Evolutionary conservation across 805 yeast species (phyloP).

Genomic region (Osmozyma mogii): DNA sequence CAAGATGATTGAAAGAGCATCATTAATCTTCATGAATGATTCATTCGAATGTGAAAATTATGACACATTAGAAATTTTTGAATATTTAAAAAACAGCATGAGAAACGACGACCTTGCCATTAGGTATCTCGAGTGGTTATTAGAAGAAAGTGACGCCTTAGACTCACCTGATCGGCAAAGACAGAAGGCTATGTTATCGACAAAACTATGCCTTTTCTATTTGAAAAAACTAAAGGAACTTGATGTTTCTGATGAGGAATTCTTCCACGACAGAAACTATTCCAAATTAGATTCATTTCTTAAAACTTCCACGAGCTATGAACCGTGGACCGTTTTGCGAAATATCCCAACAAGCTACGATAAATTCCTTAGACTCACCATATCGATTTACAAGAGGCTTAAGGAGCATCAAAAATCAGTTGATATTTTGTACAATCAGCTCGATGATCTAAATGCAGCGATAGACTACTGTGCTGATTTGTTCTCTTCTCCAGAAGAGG

Average conservation of each 20-base stretch:
- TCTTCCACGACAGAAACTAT: conserved; percentile 14
- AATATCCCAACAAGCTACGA: conserved; percentile 26
- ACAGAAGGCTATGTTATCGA: conserved; percentile 22
- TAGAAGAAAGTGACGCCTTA: conserved; percentile 27
- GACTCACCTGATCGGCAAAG: conserved; percentile 11
- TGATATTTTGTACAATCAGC: conserved; percentile 48
- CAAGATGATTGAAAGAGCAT: conserved; percentile 4
- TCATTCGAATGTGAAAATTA: conserved; percentile 52
- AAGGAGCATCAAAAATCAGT: conserved; percentile 59
- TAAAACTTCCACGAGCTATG: conserved; percentile 22
- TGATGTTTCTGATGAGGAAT: conserved; percentile 5
- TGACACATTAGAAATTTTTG: conserved; percentile 45
- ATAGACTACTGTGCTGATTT: conserved; percentile 51
- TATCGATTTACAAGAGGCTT: conserved; percentile 50
- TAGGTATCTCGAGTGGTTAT: conserved; percentile 40
- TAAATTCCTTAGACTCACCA: conserved; percentile 37
- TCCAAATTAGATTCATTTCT: conserved; percentile 27
- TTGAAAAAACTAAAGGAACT: conserved; percentile 16
- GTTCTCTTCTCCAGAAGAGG: conserved; percentile 20
- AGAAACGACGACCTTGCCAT: conserved; percentile 18
- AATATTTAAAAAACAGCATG: conserved; percentile 32
- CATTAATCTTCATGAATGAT: conserved; percentile 58
- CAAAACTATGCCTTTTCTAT: conserved; percentile 27
- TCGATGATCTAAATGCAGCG: conserved; percentile 52
- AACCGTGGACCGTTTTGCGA: conserved; percentile 29